Base-by-base conservation (phyloP, 768 basidiomycete species). In the Trametes meyenii region DNA sequence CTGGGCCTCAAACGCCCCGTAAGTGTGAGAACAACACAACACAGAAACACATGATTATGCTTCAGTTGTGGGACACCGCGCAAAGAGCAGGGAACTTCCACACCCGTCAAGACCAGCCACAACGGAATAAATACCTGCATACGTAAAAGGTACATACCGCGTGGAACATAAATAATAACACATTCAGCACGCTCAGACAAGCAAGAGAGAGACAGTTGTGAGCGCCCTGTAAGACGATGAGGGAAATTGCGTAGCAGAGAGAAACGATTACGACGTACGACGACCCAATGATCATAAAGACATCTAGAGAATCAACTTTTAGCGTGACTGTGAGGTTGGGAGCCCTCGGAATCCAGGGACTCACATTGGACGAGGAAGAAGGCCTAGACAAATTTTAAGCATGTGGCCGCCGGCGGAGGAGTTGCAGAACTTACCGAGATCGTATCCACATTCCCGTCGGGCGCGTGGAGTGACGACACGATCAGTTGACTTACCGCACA, bases 361-460 rank as follows among this genome's bases (percentile, higher is more conserved):
- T 66, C 54, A 80, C 79, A 83, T 74, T 83, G 81, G 2, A 77
- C 65, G 12, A 78, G 69, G 23, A 82, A 67, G 69, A 81, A 82
- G 2, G 74, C 74, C 71, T 74, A 60, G 4, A 17, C 14, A 23
- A 19, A 24, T 12, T 5, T n/a, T 63, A 21, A 56, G 58, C 16
- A 38, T 45, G n/a, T 33, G 11, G 13, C 17, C 29, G 17, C 16
- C 29, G 54, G 7, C 21, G 36, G 35, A 40, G 29, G 3, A 3
- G 26, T 21, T 16, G 35, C 50, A 42, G 13, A 14, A 71, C 72
- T n/a, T 50, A 75, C 74, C 13, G 79, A 71, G 3, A 83, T 71
- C 8, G 79, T 80, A 62, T 83, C 77, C 6, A 77, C 74, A 14
- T 74, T 69, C 21, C 81, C 80, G 50, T 76, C 77, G 0, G 81